Base-by-base conservation (phyloP, 2,329 filamentous ascomycete genomes). In the Cyphellophora europaea region DNA sequence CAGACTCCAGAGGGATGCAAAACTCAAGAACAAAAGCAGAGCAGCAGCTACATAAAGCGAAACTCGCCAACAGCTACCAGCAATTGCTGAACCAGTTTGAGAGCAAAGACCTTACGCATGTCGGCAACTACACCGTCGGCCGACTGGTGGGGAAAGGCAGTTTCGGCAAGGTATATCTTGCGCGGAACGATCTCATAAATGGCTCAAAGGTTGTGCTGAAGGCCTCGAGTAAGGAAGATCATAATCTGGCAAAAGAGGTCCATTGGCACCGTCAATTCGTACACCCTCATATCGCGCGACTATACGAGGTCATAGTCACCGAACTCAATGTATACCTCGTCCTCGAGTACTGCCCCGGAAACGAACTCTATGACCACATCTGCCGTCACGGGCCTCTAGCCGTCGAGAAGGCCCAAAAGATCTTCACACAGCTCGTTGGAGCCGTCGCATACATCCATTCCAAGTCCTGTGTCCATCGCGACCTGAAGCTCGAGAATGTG, bases 201-300 rank as follows among this genome's bases (percentile, higher is more conserved):
- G 89, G 88, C 53, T 94, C 88, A 56, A 96, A 95, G 77, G 91
- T 98, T 51, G 91, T 98, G 21, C 84, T 98, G 63, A 98, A 98
- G 64, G 95, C 88, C 42, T 91, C 91, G 44, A 89, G 91, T 57
- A 95, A 94, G 59, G 82, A 88, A 55, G 91, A 98, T 59, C 77
- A 85, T 36, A 98, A 98, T 57, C 79, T 98, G 32, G 89, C 89
- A 11, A 82, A 91, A 50, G 91, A 98, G 59, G 98, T 98, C 50
- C 91, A 98, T 59, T 91, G 98, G 58, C 91, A 98, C 58, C 83
- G 91, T 49, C 91, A 98, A 61, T 95, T 98, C 61, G 74, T 94
- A 46, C 91, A 98, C 55, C 91, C 91, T 14, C 91, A 98, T 62
- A 98, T 98, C 51, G 88, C 91, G 30, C 77, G 91, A 33, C 69